Percentiles rank a stretch among this genome's conserved stretches.
Evolutionary conservation across 2,329 filamentous ascomycete genomes (phyloP).

Genomic region (Teratosphaeria zuluensis): DNA sequence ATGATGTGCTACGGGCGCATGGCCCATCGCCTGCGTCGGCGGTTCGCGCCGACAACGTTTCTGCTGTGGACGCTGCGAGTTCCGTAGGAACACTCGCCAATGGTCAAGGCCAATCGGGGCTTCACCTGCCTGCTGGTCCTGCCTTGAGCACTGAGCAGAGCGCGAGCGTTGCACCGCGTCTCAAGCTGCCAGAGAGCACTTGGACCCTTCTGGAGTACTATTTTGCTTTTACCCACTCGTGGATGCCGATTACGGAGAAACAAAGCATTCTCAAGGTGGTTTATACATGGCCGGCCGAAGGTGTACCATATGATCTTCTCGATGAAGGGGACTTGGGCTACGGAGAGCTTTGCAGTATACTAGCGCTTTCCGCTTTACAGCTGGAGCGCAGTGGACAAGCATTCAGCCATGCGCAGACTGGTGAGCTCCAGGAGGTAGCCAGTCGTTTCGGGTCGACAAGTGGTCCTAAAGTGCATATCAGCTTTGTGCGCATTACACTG

Average conservation of each 20-base stretch:
- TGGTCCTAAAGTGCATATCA: constrained; percentile 39
- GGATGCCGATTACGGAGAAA: constrained; percentile 65
- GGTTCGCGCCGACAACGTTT: not conserved
- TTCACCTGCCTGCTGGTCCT: not conserved
- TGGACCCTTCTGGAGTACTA: constrained; percentile 61
- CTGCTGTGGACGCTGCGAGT: not conserved
- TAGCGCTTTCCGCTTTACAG: constrained; percentile 32
- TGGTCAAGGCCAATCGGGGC: not conserved
- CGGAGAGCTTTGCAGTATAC: constrained; percentile 37
- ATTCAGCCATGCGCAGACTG: not conserved
- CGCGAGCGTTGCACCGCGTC: not conserved
- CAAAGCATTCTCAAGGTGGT: constrained; percentile 50
- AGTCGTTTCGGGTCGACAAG: constrained; percentile 4
- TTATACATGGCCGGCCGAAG: constrained; percentile 43
- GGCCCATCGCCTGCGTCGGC: not conserved
- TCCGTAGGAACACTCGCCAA: not conserved
- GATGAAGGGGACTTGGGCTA: constrained; percentile 22
- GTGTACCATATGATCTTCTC: constrained; percentile 19
- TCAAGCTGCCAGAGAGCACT: constrained; percentile 42
- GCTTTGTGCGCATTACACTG: constrained; percentile 32
- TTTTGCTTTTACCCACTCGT: constrained; percentile 65
- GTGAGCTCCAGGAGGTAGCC: not conserved
- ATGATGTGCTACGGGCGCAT: not conserved
- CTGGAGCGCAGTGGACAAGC: not conserved
- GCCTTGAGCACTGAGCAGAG: not conserved